Evolutionary conservation across 352 stramenopile species (phyloP), one percentile per base, ranked within the genome.

Genomic region (Phytophthora melonis): DNA sequence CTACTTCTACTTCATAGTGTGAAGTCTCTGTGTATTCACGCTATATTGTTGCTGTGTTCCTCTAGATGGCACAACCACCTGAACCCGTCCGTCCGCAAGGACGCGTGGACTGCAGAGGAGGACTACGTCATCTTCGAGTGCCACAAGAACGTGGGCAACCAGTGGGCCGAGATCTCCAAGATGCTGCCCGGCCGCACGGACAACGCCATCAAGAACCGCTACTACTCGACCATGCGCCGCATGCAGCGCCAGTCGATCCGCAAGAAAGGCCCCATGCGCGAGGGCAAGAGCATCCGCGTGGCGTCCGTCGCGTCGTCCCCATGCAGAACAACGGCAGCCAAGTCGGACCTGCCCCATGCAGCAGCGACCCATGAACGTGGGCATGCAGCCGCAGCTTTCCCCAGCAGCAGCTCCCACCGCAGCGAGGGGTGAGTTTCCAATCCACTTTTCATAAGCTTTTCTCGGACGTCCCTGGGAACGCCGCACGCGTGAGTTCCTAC

Each of bases 151-250:
- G 84, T 97, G 34, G 93, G 93, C 36, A 98, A 98, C 74, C 90
- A 97, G 59, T 98, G 93, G 93, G 91, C 92, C 1, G 90, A 97
- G 75, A 98, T 98, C 64, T 93, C 91, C 52, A 95, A 96, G 69
- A 96, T 96, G 85, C 82, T 98, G 1, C 92, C 92, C 3, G 92
- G 92, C 21, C 89, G 88, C 50, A 97, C 92, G 27, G 92, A 98
- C 72, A 98, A 98, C 72, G 90, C 89, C 30, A 97, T 98, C 72
- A 98, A 98, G 78, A 97, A 97, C 66, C 83, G 91, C 41, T 97
- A 95, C 73, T 97, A 98, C 75, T 97, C 91, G 65, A 97, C 88
- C n/a, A 96, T 96, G 88, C 78, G 91, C 4, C 86, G 91, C 64
- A 94, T 97, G 86, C 87, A 96, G 74, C 79, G 90, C 0, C 90